Percentiles rank a stretch among this genome's conserved stretches.
phyloP scores from a whole-genome alignment of 257 asterid genomes.

The Lycium ferocissimum region DNA sequence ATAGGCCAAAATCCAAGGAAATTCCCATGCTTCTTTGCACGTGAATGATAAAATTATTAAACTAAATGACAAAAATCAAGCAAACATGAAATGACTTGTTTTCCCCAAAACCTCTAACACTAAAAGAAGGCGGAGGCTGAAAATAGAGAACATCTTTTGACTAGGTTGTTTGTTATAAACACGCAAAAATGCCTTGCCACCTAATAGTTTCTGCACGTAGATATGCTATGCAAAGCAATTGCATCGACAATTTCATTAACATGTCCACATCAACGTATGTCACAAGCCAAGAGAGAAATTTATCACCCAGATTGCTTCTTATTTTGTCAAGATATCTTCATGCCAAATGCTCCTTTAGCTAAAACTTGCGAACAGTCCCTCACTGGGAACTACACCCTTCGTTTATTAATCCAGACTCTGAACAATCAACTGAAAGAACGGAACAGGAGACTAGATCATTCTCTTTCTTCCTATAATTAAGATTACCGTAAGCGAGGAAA shows the following conservation, averaged over 20 bases:
- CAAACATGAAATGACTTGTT: neutral
- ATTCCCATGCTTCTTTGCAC: neutral
- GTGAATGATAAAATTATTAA: neutral
- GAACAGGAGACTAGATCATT: neutral
- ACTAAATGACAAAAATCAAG: neutral
- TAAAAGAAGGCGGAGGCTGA: neutral
- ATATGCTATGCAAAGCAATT: slow-evolving; percentile 3
- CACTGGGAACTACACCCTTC: neutral
- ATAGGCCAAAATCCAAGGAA: neutral
- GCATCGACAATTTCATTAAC: neutral
- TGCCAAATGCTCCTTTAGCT: slow-evolving; percentile 17
- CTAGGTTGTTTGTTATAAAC: neutral
- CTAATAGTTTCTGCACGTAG: neutral
- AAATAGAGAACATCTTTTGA: neutral
- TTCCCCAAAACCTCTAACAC: neutral
- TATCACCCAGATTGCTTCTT: slow-evolving; percentile 18
- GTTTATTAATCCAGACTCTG: neutral
- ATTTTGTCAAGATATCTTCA: neutral
- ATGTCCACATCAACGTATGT: neutral
- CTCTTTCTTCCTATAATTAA: slow-evolving; percentile 13
- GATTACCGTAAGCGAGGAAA: neutral
- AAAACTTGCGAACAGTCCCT: neutral
- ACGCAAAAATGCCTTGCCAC: neutral
- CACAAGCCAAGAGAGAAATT: neutral
- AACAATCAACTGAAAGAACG: neutral